phyloP scores from a whole-genome alignment of 2,329 filamentous ascomycete species.

The Cladorrhinum sp. region DNA sequence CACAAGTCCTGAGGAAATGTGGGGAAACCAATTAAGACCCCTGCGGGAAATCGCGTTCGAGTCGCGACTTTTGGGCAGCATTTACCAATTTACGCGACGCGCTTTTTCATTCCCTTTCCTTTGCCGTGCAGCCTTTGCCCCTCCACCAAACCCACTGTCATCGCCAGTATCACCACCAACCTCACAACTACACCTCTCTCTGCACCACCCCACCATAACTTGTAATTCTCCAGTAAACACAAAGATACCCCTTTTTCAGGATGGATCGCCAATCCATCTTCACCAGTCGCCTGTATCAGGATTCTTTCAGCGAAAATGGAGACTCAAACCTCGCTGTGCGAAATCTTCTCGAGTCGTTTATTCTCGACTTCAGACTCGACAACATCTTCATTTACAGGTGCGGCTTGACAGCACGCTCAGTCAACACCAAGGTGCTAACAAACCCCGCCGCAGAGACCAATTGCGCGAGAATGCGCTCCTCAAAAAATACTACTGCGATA shows the following conservation, averaged over 20 bases:
- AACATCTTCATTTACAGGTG: constrained; percentile 94
- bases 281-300: constrained; percentile 75
- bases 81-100: constrained; percentile 24
- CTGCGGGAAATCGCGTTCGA: constrained; percentile 21
- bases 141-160: constrained; percentile 7
- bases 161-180: not conserved
- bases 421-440: constrained; percentile 22
- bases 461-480: constrained; percentile 90
- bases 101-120: constrained; percentile 18
- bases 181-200: not conserved
- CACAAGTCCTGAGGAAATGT: not conserved
- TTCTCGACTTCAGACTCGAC: constrained; percentile 90
- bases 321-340: constrained; percentile 72
- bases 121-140: constrained; percentile 18
- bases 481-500: constrained; percentile 92
- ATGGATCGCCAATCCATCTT: constrained; percentile 92
- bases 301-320: constrained; percentile 61
- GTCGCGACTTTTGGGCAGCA: constrained; percentile 15
- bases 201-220: not conserved
- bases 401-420: not conserved
- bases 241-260: constrained; percentile 20
- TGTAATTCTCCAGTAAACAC: not conserved
- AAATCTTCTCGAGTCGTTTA: constrained; percentile 80
- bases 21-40: constrained; percentile 23
- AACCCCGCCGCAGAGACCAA: constrained; percentile 66